A percentile compares a stretch with the other conserved stretches of the same genome.
Evolutionary conservation across 345 rosid species (phyloP).

Genomic region (Cardiospermum halicacabum): DNA sequence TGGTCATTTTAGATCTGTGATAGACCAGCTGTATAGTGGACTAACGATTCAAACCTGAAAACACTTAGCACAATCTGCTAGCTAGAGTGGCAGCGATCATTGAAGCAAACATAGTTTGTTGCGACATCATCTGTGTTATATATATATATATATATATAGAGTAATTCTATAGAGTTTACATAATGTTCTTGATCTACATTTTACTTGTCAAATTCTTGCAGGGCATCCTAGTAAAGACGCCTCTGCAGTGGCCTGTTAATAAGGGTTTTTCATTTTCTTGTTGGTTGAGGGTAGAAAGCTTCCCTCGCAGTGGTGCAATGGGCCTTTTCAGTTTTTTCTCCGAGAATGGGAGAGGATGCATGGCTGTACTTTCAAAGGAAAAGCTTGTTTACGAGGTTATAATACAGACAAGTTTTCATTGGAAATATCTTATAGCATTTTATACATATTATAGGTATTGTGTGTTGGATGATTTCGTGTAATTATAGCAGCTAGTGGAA

Average conservation of each 20-base stretch:
- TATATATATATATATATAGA: background rate
- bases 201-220: conserved; percentile 22
- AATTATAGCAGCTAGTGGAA: background rate
- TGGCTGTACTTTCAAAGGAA: conserved; percentile 64
- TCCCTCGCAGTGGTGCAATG: conserved; percentile 67
- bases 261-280: conserved; percentile 95
- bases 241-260: conserved; percentile 86
- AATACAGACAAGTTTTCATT: conserved; percentile 11
- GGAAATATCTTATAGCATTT: conserved; percentile 8
- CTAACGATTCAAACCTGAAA: background rate
- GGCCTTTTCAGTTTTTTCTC: conserved; percentile 85
- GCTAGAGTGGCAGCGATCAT: background rate
- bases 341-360: conserved; percentile 87
- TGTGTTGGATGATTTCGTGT: background rate
- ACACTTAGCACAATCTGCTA: background rate
- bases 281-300: conserved; percentile 93
- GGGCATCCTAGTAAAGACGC: conserved; percentile 82
- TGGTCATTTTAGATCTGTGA: background rate
- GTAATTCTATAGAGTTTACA: background rate
- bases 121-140: background rate
- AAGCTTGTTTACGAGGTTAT: conserved; percentile 71
- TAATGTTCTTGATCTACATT: background rate
- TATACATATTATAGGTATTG: background rate
- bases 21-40: background rate
- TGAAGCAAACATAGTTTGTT: background rate